Evolutionary conservation across 2,329 filamentous ascomycete genomes (phyloP), one percentile per base, ranked within the genome.

Genomic region (Fonsecaea monophora): DNA sequence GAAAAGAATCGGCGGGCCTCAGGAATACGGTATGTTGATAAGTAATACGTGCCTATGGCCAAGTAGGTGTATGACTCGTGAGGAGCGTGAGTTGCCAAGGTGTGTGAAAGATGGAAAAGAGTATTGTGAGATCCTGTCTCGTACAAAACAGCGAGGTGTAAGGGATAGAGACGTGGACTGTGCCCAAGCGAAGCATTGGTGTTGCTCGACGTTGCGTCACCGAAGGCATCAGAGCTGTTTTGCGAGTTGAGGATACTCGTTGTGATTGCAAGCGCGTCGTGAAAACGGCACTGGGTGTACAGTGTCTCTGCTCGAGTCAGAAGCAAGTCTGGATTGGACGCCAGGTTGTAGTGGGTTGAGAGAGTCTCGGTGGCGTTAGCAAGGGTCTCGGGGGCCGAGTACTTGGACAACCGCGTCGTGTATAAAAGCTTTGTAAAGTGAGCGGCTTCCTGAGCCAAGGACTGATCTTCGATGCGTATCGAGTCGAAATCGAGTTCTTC

Each of bases 341-440:
- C 85, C 25, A 99, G 88, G 64, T 91, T 92, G 79, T 99, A 99
- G 77, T 98, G 94, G 0, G 94, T 96, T 3, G 92, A 93, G 13
- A 99, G 86, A 0, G 92, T 94, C 77, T 98, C 94, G 68, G 93
- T 92, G 4, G 95, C 94, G 34, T 89, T 86, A 34, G 90, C 90
- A 75, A 98, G 94, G 1, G 92, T 88, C 1, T 87, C 84, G 0
- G 93, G 92, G 62, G 96, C 94, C 30, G 92, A 90, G 78, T 99
- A 99, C 78, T 98, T 99, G 68, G 94, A 97, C 25, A 99, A 83
- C 25, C 94, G 88, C 2, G 95, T 99, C 4, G 92, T 97, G 81
- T 99, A 99, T 30, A 99, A 89, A 86, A 96, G 95, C 77, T 92
- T 94, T 1, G 92, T 94, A 76, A 99, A 98, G 74, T 96, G 91